phyloP scores from a whole-genome alignment of 2,329 filamentous ascomycete species.

The Nothopassalora personata region DNA sequence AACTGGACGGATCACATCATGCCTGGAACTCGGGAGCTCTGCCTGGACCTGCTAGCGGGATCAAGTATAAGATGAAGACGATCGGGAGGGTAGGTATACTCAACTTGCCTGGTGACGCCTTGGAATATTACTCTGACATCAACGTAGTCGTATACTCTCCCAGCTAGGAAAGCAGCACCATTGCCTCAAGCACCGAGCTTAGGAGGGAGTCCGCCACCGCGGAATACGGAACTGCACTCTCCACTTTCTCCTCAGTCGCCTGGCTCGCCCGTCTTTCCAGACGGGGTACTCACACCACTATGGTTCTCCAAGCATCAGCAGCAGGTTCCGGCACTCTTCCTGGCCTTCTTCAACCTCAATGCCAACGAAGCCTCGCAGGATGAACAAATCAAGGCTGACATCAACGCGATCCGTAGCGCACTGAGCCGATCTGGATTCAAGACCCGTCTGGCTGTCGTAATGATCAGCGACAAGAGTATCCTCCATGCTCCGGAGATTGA shows the following conservation, averaged over 20 bases:
- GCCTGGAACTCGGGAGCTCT: conserved; percentile 27
- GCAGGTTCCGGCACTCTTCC: conserved; percentile 70
- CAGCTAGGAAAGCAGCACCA: conserved; percentile 58
- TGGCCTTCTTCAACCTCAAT: conserved; percentile 75
- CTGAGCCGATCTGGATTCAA: conserved; percentile 69
- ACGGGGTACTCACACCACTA: conserved; percentile 73
- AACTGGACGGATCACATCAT: conserved; percentile 34
- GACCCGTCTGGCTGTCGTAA: conserved; percentile 67
- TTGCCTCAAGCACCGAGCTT: conserved; percentile 47
- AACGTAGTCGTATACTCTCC: conserved; percentile 51
- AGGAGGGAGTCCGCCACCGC: conserved; percentile 25
- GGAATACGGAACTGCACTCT: conserved; percentile 65
- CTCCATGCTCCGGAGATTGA: conserved; percentile 58
- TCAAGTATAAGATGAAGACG: conserved; percentile 27
- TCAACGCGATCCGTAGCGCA: conserved; percentile 67
- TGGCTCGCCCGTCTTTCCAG: conserved; percentile 75
- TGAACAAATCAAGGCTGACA: conserved; percentile 80
- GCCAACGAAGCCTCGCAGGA: conserved; percentile 74
- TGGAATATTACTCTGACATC: neutral
- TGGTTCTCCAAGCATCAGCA: conserved; percentile 91
- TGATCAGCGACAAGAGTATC: conserved; percentile 66
- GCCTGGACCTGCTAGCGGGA: conserved; percentile 23
- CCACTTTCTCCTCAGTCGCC: conserved; percentile 87
- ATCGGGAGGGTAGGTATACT: conserved; percentile 56
- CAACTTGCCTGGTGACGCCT: neutral